These are phyloP conservation scores for Phalaenopsis hybrid DNA, from an alignment of 116 monocot genomes.

Conservation along the genomic window DNA sequence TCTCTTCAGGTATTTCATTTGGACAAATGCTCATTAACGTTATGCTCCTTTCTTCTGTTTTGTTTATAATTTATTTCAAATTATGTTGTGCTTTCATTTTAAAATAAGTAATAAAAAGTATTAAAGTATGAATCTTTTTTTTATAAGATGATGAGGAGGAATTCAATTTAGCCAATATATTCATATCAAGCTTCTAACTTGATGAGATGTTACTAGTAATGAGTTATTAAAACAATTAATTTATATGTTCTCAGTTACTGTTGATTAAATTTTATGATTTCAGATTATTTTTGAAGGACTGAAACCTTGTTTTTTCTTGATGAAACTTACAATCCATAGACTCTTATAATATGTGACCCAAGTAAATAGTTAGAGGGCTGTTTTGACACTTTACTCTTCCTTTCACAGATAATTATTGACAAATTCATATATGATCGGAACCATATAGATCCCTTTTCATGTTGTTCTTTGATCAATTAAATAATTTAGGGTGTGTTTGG, in stretches of 20 bases:
- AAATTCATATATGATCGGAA: neutral
- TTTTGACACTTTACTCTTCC: no score
- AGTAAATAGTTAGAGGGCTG: no score
- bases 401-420: neutral
- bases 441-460: neutral
- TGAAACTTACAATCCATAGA: neutral
- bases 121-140: neutral
- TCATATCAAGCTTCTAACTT: neutral
- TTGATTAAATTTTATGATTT: neutral
- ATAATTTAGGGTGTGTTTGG: no score
- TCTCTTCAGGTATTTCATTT: constrained; percentile 33
- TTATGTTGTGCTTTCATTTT: neutral
- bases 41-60: neutral
- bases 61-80: neutral
- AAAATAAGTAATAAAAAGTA: neutral
- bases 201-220: neutral
- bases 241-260: neutral
- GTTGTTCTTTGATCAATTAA: no score
- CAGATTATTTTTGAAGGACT: neutral
- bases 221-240: neutral
- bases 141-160: neutral
- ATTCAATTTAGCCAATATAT: neutral
- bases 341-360: no score
- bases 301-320: neutral
- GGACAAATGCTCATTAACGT: neutral